Percentiles rank a stretch among this genome's conserved stretches.
Conservation (phyloP, 2,329 filamentous ascomycete species). For the Aaosphaeria arxii region DNA sequence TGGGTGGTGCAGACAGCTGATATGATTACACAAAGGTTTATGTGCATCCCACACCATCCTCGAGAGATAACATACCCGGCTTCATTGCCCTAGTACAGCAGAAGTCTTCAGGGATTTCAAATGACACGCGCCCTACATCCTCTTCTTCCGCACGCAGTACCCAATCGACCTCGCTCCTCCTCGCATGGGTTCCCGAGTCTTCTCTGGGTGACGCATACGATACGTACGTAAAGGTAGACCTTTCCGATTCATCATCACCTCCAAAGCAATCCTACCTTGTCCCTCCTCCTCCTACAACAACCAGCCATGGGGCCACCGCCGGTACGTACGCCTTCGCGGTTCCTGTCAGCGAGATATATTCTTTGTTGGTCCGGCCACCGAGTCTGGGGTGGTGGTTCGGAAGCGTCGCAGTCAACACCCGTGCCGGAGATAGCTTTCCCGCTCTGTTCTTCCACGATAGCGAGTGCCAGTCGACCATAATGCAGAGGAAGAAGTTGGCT, state of each 20-base stretch:
- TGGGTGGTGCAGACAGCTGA: no score
- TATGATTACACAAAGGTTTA: conserved; percentile 64
- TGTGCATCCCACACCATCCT: conserved; percentile 86
- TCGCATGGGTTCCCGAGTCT: conserved; percentile 91
- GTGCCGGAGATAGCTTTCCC: conserved; percentile 88
- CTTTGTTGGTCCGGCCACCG: conserved; percentile 82
- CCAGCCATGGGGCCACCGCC: conserved; percentile 65
- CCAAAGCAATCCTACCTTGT: conserved; percentile 88
- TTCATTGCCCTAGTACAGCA: conserved; percentile 94
- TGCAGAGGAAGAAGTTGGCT: conserved; percentile 85
- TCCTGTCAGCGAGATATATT: conserved; percentile 86
- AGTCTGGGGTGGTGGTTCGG: conserved; percentile 99
- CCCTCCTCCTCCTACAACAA: conserved; percentile 83
- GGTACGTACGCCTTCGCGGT: conserved; percentile 90
- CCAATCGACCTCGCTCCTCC: conserved; percentile 68
- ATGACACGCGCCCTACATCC: conserved; percentile 38
- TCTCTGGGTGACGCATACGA: conserved; percentile 78
- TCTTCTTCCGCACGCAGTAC: conserved; percentile 44
- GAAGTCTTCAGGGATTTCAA: conserved; percentile 50
- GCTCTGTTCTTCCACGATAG: conserved; percentile 97
- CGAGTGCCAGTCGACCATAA: conserved; percentile 91
- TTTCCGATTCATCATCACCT: conserved; percentile 74
- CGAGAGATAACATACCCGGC: conserved; percentile 93
- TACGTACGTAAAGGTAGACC: conserved; percentile 94
- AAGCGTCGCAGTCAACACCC: conserved; percentile 87